Conservation (phyloP, 305 asterid species). For the Ilex paraguariensis region DNA sequence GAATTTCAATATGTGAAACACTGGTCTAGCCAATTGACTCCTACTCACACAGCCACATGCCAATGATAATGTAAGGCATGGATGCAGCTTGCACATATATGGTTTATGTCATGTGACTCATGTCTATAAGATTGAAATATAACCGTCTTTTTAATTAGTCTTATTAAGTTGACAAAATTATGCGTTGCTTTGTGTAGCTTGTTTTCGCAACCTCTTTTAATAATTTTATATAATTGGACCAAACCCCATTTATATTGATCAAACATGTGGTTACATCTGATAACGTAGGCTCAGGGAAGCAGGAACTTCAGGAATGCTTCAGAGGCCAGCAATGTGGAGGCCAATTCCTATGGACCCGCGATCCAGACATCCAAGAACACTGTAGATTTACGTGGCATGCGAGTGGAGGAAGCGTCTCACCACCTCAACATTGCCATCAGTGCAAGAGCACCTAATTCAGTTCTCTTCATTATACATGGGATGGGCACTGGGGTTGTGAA, state of each 20-base stretch:
- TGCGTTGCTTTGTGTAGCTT: no score
- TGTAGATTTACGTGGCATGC: conserved; percentile 79
- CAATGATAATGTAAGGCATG: not conserved
- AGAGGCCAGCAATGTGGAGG: conserved; percentile 34
- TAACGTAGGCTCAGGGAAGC: conserved; percentile 41
- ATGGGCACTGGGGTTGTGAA: conserved; percentile 91
- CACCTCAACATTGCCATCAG: conserved; percentile 62
- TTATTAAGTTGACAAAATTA: no score
- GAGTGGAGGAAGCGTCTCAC: conserved; percentile 73
- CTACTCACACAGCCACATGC: no score
- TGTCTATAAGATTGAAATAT: no score
- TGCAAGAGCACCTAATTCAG: conserved; percentile 51
- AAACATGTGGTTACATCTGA: no score
- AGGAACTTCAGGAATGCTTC: conserved; percentile 49
- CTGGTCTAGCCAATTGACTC: no score
- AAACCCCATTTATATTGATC: no score
- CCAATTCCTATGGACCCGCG: conserved; percentile 49
- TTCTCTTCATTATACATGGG: conserved; percentile 86
- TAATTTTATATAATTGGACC: no score
- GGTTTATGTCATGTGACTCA: no score
- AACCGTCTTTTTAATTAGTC: no score
- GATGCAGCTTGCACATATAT: not conserved
- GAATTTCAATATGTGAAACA: no score
- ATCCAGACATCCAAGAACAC: conserved; percentile 82
- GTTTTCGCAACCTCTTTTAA: no score